These are phyloP conservation scores for Fragaria nilgerrensis DNA, from an alignment of 306 rosid species.

Conservation along the genomic window DNA sequence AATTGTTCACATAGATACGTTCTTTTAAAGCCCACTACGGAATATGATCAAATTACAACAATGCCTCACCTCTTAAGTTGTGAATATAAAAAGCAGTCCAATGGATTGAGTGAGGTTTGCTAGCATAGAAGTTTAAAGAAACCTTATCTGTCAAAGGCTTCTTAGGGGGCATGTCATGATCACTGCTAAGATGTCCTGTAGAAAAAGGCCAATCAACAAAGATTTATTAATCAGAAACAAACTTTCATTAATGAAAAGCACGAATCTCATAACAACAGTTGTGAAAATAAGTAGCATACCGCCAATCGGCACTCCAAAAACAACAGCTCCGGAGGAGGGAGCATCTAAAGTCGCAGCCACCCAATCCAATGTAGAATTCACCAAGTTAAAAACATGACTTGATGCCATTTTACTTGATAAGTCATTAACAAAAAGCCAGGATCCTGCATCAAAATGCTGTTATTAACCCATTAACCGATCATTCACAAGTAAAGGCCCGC, in stretches of 20 bases:
- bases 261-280: neutral
- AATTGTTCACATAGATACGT: neutral
- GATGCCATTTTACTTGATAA: slow-evolving; percentile 45
- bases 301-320: slow-evolving; percentile 76
- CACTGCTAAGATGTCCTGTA: slow-evolving; percentile 54
- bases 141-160: slow-evolving; percentile 86
- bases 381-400: slow-evolving; percentile 33
- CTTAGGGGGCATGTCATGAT: slow-evolving; percentile 51
- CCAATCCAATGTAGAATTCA: slow-evolving; percentile 61
- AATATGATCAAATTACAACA: slow-evolving; percentile 4
- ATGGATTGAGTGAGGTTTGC: neutral
- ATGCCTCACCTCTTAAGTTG: neutral
- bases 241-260: neutral
- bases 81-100: neutral
- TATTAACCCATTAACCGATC: too few relatives aligned
- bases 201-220: slow-evolving; percentile 16
- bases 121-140: slow-evolving; percentile 17
- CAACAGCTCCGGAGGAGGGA: slow-evolving; percentile 85
- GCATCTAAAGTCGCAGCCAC: slow-evolving; percentile 57
- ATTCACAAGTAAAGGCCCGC: too few relatives aligned
- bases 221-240: neutral
- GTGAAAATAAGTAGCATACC: slow-evolving; percentile 47
- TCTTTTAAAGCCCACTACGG: neutral
- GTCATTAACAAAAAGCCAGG: neutral
- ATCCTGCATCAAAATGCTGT: slow-evolving; percentile 5